Evolutionary conservation across 2,329 filamentous ascomycete species (phyloP).

Genomic region (Fusarium sp.): DNA sequence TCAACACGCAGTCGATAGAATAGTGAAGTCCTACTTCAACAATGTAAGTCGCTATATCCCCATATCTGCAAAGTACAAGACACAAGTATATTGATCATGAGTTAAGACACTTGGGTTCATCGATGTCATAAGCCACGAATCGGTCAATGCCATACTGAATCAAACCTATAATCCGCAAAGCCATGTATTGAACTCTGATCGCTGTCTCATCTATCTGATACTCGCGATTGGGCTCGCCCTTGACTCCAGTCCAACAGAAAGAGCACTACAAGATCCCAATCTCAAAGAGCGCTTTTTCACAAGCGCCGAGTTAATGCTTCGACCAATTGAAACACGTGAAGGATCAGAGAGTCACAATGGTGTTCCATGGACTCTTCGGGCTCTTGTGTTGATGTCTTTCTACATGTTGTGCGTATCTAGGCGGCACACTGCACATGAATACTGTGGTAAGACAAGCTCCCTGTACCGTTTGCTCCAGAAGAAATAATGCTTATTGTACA

Average conservation of each 20-base stretch:
- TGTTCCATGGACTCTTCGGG: constrained; percentile 73
- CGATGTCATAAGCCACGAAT: constrained; percentile 66
- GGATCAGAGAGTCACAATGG: constrained; percentile 59
- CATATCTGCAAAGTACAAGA: no score
- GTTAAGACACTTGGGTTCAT: constrained; percentile 68
- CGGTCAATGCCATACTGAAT: constrained; percentile 65
- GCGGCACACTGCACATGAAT: constrained; percentile 71
- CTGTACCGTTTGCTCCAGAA: background rate
- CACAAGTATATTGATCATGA: background rate
- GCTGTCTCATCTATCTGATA: constrained; percentile 70
- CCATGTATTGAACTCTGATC: constrained; percentile 59
- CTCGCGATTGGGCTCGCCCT: constrained; percentile 72
- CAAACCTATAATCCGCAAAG: constrained; percentile 51
- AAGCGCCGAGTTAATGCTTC: constrained; percentile 64
- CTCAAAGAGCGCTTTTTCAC: constrained; percentile 72
- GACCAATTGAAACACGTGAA: constrained; percentile 40
- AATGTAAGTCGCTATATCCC: constrained; percentile 57
- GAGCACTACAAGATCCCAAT: constrained; percentile 60
- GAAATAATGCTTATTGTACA: constrained; percentile 22
- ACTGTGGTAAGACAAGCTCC: constrained; percentile 60
- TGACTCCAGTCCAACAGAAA: constrained; percentile 64
- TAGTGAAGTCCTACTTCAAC: constrained; percentile 64
- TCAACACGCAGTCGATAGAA: constrained; percentile 61
- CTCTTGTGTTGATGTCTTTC: constrained; percentile 70
- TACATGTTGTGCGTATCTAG: constrained; percentile 72